Evolutionary conservation across 1,139 yeast genomes (phyloP), one percentile per base, ranked within the genome.

Genomic region (Kodamaea arcana): DNA sequence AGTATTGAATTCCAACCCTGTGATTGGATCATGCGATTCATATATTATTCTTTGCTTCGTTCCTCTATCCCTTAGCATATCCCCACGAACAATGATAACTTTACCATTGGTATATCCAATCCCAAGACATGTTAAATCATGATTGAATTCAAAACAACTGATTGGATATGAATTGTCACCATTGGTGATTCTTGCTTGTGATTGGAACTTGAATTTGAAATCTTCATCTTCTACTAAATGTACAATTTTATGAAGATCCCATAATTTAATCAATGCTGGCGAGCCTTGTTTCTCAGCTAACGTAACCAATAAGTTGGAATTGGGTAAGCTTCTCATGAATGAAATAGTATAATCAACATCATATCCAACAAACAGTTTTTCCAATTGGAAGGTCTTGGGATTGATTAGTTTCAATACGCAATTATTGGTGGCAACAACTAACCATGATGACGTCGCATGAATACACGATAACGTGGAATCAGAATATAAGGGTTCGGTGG

Each of bases 21-120:
- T 90, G 17, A 94, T 72, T 0, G 97, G 95, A 34, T 86, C 94
- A 12, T 55, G 51, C 13, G 80, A 72, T 43, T 83, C 85, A 50
- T 79, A 86, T 1, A 90, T 78, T 0, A 83, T 58, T 24, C 97
- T 65, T 51, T 90, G 97, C 44, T 92, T 76, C 4, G 95, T 79
- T 0, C 98, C 98, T 40, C 96, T 62, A 51, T 94, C 99, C 46
- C 92, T 76, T 2, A 85, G 50, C 30, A 94, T 60, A 55, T 92
- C 98, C 5, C 98, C 99, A 42, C 97, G 62, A 0, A 90, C 76
- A 3, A 90, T 62, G 5, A 90, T 65, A 2, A 90, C 92, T 18
- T 80, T 72, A 6, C 99, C 99, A 55, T 88, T 85, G 15, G 94
- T 82, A 52, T 80, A 88, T 0, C 98, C 97, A 24, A 88, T 62